These are phyloP conservation scores for Colletotrichum tanaceti DNA, from an alignment of 2,329 filamentous ascomycete species.

Conservation along the genomic window DNA sequence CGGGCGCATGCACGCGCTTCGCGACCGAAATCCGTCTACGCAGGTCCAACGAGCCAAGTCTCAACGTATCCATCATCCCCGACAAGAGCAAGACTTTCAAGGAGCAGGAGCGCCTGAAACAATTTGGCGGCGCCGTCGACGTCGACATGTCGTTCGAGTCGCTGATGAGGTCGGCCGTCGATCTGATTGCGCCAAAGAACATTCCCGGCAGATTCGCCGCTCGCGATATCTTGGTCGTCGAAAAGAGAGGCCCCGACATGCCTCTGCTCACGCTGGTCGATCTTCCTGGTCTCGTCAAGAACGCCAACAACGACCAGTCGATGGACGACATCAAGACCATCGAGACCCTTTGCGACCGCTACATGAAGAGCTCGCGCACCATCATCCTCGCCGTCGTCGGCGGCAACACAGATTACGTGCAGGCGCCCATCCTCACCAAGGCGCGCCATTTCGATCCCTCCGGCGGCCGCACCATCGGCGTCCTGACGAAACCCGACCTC, in stretches of 20 bases:
- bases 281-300: conserved; percentile 68
- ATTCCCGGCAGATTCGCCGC: conserved; percentile 63
- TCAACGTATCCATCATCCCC: conserved; percentile 67
- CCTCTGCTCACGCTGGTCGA: conserved; percentile 72
- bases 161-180: conserved; percentile 63
- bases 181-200: conserved; percentile 62
- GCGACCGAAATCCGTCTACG: conserved; percentile 70
- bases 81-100: conserved; percentile 59
- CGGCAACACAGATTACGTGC: conserved; percentile 66
- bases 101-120: conserved; percentile 60
- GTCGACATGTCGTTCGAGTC: conserved; percentile 59
- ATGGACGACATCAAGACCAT: conserved; percentile 65
- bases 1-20: conserved; percentile 71
- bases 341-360: conserved; percentile 62
- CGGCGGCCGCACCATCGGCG: conserved; percentile 62
- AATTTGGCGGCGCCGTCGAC: conserved; percentile 61
- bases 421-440: conserved; percentile 63
- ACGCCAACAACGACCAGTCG: conserved; percentile 65
- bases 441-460: conserved; percentile 62
- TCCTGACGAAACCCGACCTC: conserved; percentile 65
- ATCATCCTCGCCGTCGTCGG: conserved; percentile 68
- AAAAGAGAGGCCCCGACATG: conserved; percentile 69
- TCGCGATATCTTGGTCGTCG: conserved; percentile 66
- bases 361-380: conserved; percentile 67
- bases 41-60: conserved; percentile 55